Evolutionary conservation across 2,329 filamentous ascomycete species (phyloP), one percentile per base, ranked within the genome.

Genomic region (Colletotrichum orbiculare): DNA sequence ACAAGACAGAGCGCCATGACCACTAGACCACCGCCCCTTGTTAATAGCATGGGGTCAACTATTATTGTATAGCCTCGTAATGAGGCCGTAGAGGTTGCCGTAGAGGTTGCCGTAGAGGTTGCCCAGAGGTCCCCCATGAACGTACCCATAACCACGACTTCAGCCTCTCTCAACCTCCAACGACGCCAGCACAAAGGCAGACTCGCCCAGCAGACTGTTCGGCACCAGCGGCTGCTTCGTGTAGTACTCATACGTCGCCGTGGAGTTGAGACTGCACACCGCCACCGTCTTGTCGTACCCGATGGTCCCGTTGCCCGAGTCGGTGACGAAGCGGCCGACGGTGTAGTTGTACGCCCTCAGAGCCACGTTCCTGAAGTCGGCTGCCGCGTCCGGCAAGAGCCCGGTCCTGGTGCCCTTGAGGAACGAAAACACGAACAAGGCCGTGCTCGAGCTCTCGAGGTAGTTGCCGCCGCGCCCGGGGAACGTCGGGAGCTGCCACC

Each of bases 221-320:
- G 74, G 75, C 9, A 71, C 54, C 41, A 79, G 67, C 7, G 78
- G 77, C 58, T 75, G 75, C 9, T 62, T 42, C 13, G 75, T 68
- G 45, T 81, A 81, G 67, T 80, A 81, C 71, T 79, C 74, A 63
- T 77, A 80, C 2, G 68, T 71, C 1, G 78, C 78, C 3, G 72
- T 79, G 49, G 78, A 81, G 69, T 81, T 80, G 38, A 80, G 70
- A 54, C 78, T 80, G 68, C 77, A 80, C 7, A 79, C 78, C 1
- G 73, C 56, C 4, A 80, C 78, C 0, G 78, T 80, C 46, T 74
- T 74, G 54, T 77, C 74, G 41, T 74, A 80, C 4, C 75, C 71
- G 34, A 67, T 55, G 3, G 67, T 69, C 6, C 61, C 65, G 46
- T 62, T 66, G 3, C 57, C 65, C 0, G 61, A 12, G 17, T 55